phyloP scores from a whole-genome alignment of 1,284 basidiomycete genomes.

The Ganoderma lucidum region DNA sequence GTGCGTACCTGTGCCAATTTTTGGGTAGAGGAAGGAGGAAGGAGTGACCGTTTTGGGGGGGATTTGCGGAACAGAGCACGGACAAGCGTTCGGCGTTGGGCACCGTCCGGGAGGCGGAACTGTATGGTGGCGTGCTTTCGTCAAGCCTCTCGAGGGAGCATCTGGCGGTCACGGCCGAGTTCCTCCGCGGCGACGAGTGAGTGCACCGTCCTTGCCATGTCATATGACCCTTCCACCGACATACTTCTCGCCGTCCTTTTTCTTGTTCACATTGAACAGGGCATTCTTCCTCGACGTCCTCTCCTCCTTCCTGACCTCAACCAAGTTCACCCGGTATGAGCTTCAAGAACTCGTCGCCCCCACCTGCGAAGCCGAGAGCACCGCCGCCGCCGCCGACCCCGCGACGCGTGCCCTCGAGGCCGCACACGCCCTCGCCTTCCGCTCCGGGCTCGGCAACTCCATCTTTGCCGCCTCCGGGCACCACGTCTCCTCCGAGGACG shows the following conservation, averaged over 20 bases:
- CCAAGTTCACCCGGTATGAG: constrained; percentile 88
- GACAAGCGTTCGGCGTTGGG: constrained; percentile 88
- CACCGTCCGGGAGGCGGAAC: constrained; percentile 92
- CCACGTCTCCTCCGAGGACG: constrained; percentile 69
- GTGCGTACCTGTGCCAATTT: constrained; percentile 48
- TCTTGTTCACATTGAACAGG: constrained; percentile 51
- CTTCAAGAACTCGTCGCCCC: constrained; percentile 88
- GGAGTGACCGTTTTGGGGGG: constrained; percentile 5
- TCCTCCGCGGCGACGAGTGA: constrained; percentile 96
- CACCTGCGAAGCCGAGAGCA: constrained; percentile 74
- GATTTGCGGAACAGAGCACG: constrained; percentile 66
- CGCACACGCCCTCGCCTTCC: constrained; percentile 91
- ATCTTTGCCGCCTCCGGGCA: constrained; percentile 82
- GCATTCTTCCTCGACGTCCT: constrained; percentile 89
- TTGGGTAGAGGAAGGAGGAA: constrained; percentile 8
- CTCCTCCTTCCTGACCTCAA: constrained; percentile 82
- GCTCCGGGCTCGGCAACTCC: constrained; percentile 87
- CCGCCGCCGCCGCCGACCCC: constrained; percentile 69
- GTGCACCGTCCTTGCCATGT: constrained; percentile 46
- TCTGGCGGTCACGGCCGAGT: constrained; percentile 90
- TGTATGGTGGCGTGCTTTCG: constrained; percentile 94
- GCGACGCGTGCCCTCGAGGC: constrained; percentile 78
- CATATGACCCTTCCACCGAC: constrained; percentile 5
- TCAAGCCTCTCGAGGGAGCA: constrained; percentile 90
- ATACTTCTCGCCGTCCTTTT: neutral